Conservation (phyloP, 75 land plant genomes). For the Picea glauca region DNA sequence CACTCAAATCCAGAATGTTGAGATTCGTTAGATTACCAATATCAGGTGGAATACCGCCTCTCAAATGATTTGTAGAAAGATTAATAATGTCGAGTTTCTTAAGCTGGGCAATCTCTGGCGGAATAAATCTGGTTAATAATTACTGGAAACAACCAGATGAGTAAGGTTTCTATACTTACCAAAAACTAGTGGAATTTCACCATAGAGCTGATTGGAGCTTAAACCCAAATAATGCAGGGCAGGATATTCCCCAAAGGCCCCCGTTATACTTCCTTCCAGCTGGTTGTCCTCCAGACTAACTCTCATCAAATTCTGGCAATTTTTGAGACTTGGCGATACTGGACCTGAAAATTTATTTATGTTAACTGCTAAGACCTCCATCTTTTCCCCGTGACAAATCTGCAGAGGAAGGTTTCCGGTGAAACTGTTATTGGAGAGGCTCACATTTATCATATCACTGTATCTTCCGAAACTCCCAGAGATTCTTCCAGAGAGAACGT, state of each 20-base stretch:
- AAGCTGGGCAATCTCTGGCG: slow-evolving; percentile 13
- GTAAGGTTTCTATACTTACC: slow-evolving; percentile 17
- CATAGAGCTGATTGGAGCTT: slow-evolving; percentile 25
- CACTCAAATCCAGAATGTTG: slow-evolving; percentile 10
- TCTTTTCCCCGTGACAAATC: background rate
- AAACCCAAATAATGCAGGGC: slow-evolving; percentile 23
- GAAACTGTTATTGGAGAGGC: background rate
- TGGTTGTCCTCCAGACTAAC: slow-evolving; percentile 15
- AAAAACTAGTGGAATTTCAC: slow-evolving; percentile 22
- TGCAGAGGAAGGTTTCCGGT: background rate
- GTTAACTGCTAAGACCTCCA: too few relatives aligned
- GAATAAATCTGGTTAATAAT: slow-evolving; percentile 29
- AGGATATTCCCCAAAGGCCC: slow-evolving; percentile 24
- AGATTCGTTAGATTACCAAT: slow-evolving; percentile 20
- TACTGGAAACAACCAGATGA: slow-evolving; percentile 20
- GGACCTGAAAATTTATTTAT: slow-evolving; percentile 5
- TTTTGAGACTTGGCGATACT: background rate
- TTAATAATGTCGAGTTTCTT: slow-evolving; percentile 11
- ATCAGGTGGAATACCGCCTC: slow-evolving; percentile 19
- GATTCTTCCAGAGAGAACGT: slow-evolving; percentile 9
- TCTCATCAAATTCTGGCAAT: slow-evolving; percentile 16
- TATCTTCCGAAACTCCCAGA: background rate
- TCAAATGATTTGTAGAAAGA: slow-evolving; percentile 25
- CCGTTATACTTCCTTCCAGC: slow-evolving; percentile 30
- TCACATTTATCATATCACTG: background rate